phyloP scores from a whole-genome alignment of 1,284 basidiomycete species.

The Fomitopsis schrenkii region DNA sequence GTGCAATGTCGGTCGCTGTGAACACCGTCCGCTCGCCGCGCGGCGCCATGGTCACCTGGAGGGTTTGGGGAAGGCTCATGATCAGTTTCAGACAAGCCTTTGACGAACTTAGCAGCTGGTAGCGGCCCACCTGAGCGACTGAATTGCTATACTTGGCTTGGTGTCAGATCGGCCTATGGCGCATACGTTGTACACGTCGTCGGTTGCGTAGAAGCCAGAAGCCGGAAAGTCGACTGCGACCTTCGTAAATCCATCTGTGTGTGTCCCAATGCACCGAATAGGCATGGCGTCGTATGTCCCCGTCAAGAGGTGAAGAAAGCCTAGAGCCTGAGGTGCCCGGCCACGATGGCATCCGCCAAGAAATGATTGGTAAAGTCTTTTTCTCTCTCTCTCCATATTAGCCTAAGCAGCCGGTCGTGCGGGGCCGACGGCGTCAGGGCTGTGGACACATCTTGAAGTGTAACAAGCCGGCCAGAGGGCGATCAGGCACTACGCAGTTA shows the following conservation, averaged over 20 bases:
- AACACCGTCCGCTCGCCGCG: not conserved
- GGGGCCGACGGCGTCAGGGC: not conserved
- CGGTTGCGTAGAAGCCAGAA: not conserved
- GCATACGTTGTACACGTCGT: not conserved
- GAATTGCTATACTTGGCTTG: not conserved
- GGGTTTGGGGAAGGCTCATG: not conserved
- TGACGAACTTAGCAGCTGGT: not conserved
- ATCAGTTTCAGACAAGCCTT: not conserved
- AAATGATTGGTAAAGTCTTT: not conserved
- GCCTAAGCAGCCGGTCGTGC: not conserved
- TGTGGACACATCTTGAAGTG: not conserved
- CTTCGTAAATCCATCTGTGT: not conserved
- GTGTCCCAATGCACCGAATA: not conserved
- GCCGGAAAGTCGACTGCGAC: not conserved
- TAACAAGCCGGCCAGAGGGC: not conserved
- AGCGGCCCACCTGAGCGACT: not conserved
- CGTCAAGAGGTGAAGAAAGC: not conserved
- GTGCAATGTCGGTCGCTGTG: not conserved
- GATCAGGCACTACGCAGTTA: not conserved
- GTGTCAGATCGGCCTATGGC: not conserved
- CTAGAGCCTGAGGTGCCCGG: not conserved
- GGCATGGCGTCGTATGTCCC: not conserved
- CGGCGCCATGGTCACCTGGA: slow-evolving; percentile 1
- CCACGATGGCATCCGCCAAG: not conserved
- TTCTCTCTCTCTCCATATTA: too few species aligned